Evolutionary conservation across 2,329 filamentous ascomycete species (phyloP), one percentile per base, ranked within the genome.

Genomic region (Pyrenophora teres): DNA sequence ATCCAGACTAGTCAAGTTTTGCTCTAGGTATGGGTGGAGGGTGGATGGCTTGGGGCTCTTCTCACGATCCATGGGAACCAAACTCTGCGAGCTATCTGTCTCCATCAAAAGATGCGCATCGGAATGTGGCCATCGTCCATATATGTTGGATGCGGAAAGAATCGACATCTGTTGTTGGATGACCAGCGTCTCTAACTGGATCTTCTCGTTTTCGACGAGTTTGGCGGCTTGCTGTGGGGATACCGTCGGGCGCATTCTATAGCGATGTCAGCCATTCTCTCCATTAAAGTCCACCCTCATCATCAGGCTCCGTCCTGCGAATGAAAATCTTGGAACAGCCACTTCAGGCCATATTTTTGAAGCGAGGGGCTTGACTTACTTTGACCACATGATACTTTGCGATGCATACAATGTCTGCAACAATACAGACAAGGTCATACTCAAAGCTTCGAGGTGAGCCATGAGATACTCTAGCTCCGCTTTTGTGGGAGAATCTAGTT

Each of bases 141-240:
- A 62, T 4, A 56, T 46, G 15, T 59, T 59, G 7, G 46, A 54
- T 6, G 68, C 65, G 12, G 57, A 57, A 5, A 73, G 41, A 21
- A 75, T 68, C 2, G 69, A 63, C 39, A 73, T 57, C 46, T 76
- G 74, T 41, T 76, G 74, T 42, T 76, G 73, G 33, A 75, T 69
- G 16, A 76, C 64, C 6, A 75, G 55, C 10, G 62, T 63, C 45
- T 75, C 69, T 6, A 75, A 60, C 53, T 76, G 74, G 4, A 62
- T 47, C 35, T 65, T 69, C 50, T 76, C 72, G 39, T 72, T 73
- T 8, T 60, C 54, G 37, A 75, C 67, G 27, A 70, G 65, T 37
- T 62, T 64, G 6, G 62, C 63, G 9, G 65, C 64, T 50, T 69
- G 64, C 21, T 68, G 62, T 23, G 67, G 70, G 13, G 69, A 71